Conservation (phyloP, 164 flowering plant species). For the Houttuynia cordata region DNA sequence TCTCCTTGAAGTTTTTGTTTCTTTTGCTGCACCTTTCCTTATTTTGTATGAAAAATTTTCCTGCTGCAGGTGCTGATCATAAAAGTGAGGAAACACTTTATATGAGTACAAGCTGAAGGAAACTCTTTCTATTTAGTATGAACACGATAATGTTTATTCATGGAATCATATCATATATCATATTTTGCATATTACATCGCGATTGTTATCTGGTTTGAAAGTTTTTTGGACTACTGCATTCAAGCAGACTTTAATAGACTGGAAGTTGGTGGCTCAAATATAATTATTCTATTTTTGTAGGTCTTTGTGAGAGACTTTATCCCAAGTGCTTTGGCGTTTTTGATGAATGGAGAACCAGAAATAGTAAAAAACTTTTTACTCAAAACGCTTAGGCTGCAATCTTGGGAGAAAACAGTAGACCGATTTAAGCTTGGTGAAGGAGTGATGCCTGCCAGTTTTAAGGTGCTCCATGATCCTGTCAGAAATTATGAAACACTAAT, state of each 20-base stretch:
- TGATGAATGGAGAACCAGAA: conserved; percentile 81
- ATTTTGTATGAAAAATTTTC: neutral
- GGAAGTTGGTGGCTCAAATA: neutral
- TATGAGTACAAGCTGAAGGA: neutral
- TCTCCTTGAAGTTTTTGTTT: neutral
- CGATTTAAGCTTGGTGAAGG: conserved; percentile 74
- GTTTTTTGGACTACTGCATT: neutral
- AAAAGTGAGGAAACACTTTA: no score
- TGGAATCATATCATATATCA: no score
- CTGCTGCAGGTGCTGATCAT: neutral
- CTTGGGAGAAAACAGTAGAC: conserved; percentile 78
- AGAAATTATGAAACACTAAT: conserved; percentile 50
- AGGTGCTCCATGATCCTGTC: conserved; percentile 64
- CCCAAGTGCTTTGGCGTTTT: conserved; percentile 74
- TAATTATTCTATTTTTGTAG: conserved; percentile 15
- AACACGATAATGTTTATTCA: no score
- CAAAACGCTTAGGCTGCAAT: conserved; percentile 74
- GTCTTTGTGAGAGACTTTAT: conserved; percentile 87
- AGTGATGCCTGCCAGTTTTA: conserved; percentile 91
- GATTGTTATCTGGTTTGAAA: neutral
- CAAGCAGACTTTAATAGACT: neutral
- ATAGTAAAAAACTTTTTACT: conserved; percentile 67
- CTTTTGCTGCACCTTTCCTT: neutral
- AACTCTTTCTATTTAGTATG: no score
- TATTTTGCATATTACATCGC: neutral